A percentile compares a stretch with the other conserved stretches of the same genome.
phyloP scores from a whole-genome alignment of 306 rosid genomes.

The Hippophae gyantsensis region DNA sequence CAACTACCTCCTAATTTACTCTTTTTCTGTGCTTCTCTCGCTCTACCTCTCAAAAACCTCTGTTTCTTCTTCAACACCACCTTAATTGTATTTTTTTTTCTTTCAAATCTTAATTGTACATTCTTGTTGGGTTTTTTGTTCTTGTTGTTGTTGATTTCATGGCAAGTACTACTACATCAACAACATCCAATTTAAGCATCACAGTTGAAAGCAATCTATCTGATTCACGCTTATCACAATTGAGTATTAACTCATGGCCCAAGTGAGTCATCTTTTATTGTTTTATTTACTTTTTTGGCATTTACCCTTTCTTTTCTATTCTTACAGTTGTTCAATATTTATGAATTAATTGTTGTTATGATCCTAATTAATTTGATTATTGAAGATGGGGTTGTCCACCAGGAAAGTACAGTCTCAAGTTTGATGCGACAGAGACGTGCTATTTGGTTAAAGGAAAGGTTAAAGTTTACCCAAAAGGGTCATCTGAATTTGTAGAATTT shows the following conservation, averaged over 20 bases:
- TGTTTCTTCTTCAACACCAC: neutral
- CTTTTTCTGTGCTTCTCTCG: neutral
- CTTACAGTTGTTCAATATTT: neutral
- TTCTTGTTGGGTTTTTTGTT: neutral
- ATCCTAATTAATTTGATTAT: neutral
- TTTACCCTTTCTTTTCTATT: neutral
- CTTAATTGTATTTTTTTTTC: neutral
- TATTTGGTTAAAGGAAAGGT: constrained; percentile 78
- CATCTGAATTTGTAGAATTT: constrained; percentile 54
- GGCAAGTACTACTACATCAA: constrained; percentile 18
- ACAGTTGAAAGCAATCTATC: constrained; percentile 17
- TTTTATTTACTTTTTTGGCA: neutral
- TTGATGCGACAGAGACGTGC: constrained; percentile 82
- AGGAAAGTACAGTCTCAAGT: constrained; percentile 72
- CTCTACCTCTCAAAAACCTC: neutral
- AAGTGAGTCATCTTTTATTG: constrained; percentile 11
- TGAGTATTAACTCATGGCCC: constrained; percentile 26
- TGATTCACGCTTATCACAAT: constrained; percentile 5
- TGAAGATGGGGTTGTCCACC: constrained; percentile 92
- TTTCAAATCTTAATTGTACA: neutral
- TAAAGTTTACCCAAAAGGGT: constrained; percentile 68
- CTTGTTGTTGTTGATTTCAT: constrained; percentile 8
- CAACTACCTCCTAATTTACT: constrained; percentile 18
- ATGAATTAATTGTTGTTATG: neutral
- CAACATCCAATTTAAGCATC: constrained; percentile 15